Percentiles rank a stretch among this genome's conserved stretches.
Evolutionary conservation across 441 rosid genomes (phyloP).

Genomic region (Breynia disticha): DNA sequence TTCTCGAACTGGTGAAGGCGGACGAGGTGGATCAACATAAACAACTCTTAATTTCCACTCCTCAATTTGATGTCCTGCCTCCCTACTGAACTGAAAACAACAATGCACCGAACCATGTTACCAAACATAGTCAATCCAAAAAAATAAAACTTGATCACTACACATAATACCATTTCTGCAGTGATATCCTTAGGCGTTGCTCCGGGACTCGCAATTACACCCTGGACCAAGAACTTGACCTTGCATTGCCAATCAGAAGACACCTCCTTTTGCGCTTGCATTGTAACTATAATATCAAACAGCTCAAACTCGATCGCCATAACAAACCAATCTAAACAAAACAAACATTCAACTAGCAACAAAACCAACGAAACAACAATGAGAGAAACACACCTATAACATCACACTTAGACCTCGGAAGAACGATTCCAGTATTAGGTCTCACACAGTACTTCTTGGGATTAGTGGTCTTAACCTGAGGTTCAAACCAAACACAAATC

Average conservation of each 20-base stretch:
- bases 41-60: slow-evolving; percentile 73
- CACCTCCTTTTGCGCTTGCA: slow-evolving; percentile 80
- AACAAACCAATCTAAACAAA: background rate
- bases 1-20: slow-evolving; percentile 82
- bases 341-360: background rate
- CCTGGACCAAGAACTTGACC: slow-evolving; percentile 68
- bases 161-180: slow-evolving; percentile 46
- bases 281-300: slow-evolving; percentile 44
- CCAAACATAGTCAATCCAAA: background rate
- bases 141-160: background rate
- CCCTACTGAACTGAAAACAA: slow-evolving; percentile 53
- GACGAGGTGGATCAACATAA: slow-evolving; percentile 68
- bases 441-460: slow-evolving; percentile 80
- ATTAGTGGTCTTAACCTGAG: slow-evolving; percentile 78
- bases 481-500: slow-evolving; percentile 8
- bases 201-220: slow-evolving; percentile 41
- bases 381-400: slow-evolving; percentile 39
- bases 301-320: background rate
- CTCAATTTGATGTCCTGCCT: slow-evolving; percentile 58
- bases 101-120: background rate
- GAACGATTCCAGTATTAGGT: slow-evolving; percentile 67
- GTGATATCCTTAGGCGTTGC: slow-evolving; percentile 48
- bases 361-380: background rate
- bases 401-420: slow-evolving; percentile 55
- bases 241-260: slow-evolving; percentile 65